Conservation (phyloP, 2,329 filamentous ascomycete genomes). For the Paecilomyces fulvus region DNA sequence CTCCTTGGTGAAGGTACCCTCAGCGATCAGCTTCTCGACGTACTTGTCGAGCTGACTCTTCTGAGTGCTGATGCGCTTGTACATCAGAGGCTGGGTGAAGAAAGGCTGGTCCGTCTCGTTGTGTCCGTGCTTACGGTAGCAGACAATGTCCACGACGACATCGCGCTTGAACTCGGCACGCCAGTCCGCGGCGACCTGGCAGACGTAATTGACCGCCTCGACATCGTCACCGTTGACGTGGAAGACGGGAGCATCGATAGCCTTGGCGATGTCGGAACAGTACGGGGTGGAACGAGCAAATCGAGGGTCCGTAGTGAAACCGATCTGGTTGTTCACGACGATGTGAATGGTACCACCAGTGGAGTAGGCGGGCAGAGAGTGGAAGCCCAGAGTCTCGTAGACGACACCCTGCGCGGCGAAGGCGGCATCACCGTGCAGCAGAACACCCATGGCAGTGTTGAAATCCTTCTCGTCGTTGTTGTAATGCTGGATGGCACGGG, state of each 20-base stretch:
- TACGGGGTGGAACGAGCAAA: constrained; percentile 96
- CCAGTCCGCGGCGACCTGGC: constrained; percentile 94
- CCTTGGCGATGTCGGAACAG: constrained; percentile 98
- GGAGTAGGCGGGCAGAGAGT: constrained; percentile 89
- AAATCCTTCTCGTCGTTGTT: constrained; percentile 92
- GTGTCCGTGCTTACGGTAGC: constrained; percentile 98
- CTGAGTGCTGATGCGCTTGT: constrained; percentile 89
- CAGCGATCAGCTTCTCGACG: constrained; percentile 78
- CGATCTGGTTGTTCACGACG: constrained; percentile 99
- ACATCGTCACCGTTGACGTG: constrained; percentile 99
- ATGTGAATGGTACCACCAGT: constrained; percentile 96
- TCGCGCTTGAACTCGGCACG: constrained; percentile 98
- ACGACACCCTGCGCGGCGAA: constrained; percentile 95
- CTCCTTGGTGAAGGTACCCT: constrained; percentile 93
- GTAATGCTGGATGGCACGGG: constrained; percentile 95
- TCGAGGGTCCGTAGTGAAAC: constrained; percentile 96
- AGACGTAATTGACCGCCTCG: constrained; percentile 96
- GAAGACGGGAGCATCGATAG: constrained; percentile 96
- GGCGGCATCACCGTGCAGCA: constrained; percentile 94
- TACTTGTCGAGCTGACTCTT: constrained; percentile 83
- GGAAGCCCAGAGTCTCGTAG: constrained; percentile 97
- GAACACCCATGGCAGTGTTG: constrained; percentile 83
- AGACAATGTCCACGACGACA: constrained; percentile 95
- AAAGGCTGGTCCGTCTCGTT: constrained; percentile 99
- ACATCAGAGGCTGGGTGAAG: constrained; percentile 99